phyloP scores from a whole-genome alignment of 345 rosid species.

The Capsella bursapastoris region DNA sequence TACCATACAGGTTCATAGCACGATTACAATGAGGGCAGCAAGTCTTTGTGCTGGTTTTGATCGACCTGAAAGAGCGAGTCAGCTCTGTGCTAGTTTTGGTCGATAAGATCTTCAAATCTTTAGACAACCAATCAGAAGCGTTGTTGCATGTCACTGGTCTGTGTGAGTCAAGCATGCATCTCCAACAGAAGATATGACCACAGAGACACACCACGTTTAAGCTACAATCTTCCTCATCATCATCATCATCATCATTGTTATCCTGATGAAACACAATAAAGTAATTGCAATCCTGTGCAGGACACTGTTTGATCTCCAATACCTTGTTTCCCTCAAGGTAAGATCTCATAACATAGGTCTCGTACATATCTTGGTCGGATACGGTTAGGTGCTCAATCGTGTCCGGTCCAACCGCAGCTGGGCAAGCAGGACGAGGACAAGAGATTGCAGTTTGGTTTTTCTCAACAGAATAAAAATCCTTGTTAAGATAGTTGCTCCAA shows the following conservation, averaged over 20 bases:
- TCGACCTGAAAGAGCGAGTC: too few species aligned
- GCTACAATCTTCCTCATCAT: not conserved
- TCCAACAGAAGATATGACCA: slow-evolving; percentile 35
- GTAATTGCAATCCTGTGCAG: slow-evolving; percentile 20
- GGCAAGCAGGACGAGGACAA: slow-evolving; percentile 30
- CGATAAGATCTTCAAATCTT: too few species aligned
- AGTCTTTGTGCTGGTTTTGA: too few species aligned
- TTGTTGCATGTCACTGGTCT: slow-evolving; percentile 44
- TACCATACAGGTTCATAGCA: too few species aligned
- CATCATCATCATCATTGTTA: slow-evolving; percentile 3
- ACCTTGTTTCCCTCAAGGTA: slow-evolving; percentile 7
- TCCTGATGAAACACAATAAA: slow-evolving; percentile 1
- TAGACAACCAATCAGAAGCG: slow-evolving; percentile 28
- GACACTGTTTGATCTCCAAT: slow-evolving; percentile 25
- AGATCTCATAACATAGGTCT: slow-evolving; percentile 18
- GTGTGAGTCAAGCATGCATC: slow-evolving; percentile 37
- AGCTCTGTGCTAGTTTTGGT: too few species aligned
- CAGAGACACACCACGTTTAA: slow-evolving; percentile 39
- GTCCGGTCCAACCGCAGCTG: slow-evolving; percentile 29
- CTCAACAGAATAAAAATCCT: not conserved
- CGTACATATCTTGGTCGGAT: slow-evolving; percentile 10
- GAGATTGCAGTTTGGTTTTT: slow-evolving; percentile 1
- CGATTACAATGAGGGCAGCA: too few species aligned
- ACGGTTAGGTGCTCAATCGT: slow-evolving; percentile 27
- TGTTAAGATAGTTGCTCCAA: slow-evolving; percentile 23